A percentile compares a stretch with the other conserved stretches of the same genome.
These are phyloP conservation scores for Diaporthe citrichinensis DNA, from an alignment of 2,329 filamentous ascomycete species.

Conservation along the genomic window DNA sequence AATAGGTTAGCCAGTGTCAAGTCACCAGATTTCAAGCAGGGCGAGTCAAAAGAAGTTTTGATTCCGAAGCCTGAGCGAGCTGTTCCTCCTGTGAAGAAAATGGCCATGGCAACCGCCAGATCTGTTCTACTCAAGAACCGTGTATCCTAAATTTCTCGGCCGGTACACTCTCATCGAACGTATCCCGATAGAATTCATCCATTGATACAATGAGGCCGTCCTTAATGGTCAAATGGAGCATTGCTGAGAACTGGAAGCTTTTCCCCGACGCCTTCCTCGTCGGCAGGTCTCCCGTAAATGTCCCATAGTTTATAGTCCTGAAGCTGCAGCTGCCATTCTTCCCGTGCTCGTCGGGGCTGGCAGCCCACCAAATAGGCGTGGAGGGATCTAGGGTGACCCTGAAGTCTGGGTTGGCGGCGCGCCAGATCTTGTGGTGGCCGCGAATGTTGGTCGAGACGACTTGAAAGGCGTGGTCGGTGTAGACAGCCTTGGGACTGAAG, in stretches of 20 bases:
- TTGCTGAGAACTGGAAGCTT: not conserved
- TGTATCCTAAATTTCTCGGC: not conserved
- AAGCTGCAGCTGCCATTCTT: constrained; percentile 2
- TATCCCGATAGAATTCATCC: constrained; percentile 6
- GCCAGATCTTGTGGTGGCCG: constrained; percentile 1
- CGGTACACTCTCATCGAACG: not conserved
- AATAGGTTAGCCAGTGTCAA: too few relatives aligned
- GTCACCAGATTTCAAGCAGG: too few relatives aligned
- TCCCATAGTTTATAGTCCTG: constrained; percentile 7
- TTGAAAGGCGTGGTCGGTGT: constrained; percentile 12
- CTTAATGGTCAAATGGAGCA: not conserved
- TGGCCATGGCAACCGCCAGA: too few relatives aligned
- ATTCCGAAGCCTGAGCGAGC: too few relatives aligned
- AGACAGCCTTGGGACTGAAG: not conserved
- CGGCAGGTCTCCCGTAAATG: not conserved
- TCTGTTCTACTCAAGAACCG: not conserved
- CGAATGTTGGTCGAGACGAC: not conserved
- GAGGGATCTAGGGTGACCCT: not conserved
- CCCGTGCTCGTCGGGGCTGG: not conserved
- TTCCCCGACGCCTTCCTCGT: not conserved
- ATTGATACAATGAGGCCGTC: not conserved
- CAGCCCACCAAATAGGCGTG: not conserved
- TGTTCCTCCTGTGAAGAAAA: too few relatives aligned
- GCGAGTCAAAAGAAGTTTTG: too few relatives aligned
- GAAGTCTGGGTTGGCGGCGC: constrained; percentile 3